A percentile compares a stretch with the other conserved stretches of the same genome.
phyloP scores from a whole-genome alignment of 2,329 filamentous ascomycete species.

The Diplodia corticola region DNA sequence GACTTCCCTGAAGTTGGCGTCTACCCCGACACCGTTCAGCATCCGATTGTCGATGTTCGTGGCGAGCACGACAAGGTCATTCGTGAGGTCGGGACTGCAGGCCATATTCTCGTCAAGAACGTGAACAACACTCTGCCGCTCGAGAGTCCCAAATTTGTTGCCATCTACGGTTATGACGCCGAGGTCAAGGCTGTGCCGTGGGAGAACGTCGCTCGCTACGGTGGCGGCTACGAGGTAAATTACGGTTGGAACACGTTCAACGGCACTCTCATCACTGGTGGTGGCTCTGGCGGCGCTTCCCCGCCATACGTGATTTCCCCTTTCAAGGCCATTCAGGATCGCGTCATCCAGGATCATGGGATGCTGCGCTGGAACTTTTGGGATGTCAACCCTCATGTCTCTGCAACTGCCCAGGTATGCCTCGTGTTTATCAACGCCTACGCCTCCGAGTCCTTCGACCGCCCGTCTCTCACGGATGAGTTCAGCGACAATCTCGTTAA shows the following conservation, averaged over 20 bases:
- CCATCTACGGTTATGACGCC: slow-evolving; percentile 44
- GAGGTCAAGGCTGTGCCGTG: slow-evolving; percentile 38
- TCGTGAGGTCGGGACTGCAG: slow-evolving; percentile 44
- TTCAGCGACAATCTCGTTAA: slow-evolving; percentile 45
- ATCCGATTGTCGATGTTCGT: slow-evolving; percentile 50
- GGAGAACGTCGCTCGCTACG: slow-evolving; percentile 41
- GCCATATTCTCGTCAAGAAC: slow-evolving; percentile 51
- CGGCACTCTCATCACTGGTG: slow-evolving; percentile 40
- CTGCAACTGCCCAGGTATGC: slow-evolving; percentile 47
- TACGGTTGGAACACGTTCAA: slow-evolving; percentile 47
- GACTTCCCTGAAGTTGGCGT: slow-evolving; percentile 33
- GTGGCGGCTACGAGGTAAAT: slow-evolving; percentile 43
- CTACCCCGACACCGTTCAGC: slow-evolving; percentile 28
- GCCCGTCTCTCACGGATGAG: slow-evolving; percentile 46
- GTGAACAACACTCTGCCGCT: slow-evolving; percentile 56
- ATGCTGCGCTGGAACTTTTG: slow-evolving; percentile 41
- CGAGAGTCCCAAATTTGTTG: slow-evolving; percentile 43
- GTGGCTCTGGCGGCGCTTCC: slow-evolving; percentile 44
- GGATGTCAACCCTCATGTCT: slow-evolving; percentile 33
- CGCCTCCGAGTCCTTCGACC: slow-evolving; percentile 49
- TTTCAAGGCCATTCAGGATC: slow-evolving; percentile 44
- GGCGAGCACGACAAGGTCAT: slow-evolving; percentile 41
- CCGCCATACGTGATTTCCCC: slow-evolving; percentile 43
- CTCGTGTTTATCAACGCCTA: slow-evolving; percentile 62
- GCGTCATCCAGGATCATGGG: slow-evolving; percentile 29